A percentile compares a stretch with the other conserved stretches of the same genome.
Evolutionary conservation across 176 grass and related monocot species (phyloP).

Genomic region (Juncus effusus): DNA sequence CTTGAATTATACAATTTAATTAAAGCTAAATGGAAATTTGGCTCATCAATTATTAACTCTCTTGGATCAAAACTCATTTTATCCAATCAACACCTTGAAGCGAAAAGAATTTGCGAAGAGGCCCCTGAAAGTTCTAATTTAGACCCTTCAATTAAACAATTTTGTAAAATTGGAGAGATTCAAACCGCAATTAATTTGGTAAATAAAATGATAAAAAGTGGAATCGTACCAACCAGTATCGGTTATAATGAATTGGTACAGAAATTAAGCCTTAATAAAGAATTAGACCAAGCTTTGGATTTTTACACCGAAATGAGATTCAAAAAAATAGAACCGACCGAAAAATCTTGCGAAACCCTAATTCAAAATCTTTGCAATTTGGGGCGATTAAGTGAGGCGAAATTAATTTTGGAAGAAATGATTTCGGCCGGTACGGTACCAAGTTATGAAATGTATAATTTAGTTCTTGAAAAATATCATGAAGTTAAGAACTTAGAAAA

Average conservation of each 20-base stretch:
- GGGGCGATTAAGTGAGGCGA: conserved; percentile 67
- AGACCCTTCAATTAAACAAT: conserved; percentile 55
- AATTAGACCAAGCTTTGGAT: conserved; percentile 60
- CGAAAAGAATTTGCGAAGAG: conserved; percentile 44
- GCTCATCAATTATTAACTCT: conserved; percentile 44
- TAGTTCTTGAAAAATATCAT: conserved; percentile 61
- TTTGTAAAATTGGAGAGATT: conserved; percentile 47
- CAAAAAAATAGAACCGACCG: conserved; percentile 40
- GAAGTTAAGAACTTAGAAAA: conserved; percentile 49
- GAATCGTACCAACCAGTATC: conserved; percentile 45
- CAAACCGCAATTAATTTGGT: conserved; percentile 56
- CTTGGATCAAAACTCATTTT: conserved; percentile 51
- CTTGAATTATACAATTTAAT: conserved; percentile 61
- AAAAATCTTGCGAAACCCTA: conserved; percentile 48
- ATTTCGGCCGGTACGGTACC: conserved; percentile 35
- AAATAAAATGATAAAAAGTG: conserved; percentile 74
- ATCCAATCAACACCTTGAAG: conserved; percentile 53
- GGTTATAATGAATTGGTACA: conserved; percentile 62
- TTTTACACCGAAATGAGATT: conserved; percentile 73
- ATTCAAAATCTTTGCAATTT: conserved; percentile 53
- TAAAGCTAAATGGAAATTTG: conserved; percentile 55
- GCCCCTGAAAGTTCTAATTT: conserved; percentile 32
- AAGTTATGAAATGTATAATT: conserved; percentile 67
- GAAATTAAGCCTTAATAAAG: conserved; percentile 38
- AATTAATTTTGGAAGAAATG: conserved; percentile 49